Conservation (phyloP, 345 rosid species). For the Geranium rotundifolium region DNA sequence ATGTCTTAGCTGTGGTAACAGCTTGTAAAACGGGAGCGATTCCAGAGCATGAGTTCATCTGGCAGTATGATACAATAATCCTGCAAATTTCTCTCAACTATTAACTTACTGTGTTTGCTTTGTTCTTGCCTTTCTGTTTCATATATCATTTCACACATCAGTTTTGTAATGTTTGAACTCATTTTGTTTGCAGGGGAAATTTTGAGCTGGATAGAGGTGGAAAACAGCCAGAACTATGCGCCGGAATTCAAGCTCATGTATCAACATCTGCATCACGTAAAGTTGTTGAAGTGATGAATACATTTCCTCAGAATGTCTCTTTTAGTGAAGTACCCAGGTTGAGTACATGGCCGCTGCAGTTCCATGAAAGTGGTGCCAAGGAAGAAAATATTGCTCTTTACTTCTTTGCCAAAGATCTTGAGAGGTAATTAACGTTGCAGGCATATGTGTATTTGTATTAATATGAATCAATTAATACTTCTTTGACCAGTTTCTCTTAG, state of each 20-base stretch:
- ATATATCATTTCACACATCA: background rate
- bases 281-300: slow-evolving; percentile 54
- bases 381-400: slow-evolving; percentile 91
- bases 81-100: slow-evolving; percentile 1
- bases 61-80: slow-evolving; percentile 61
- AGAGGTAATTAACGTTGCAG: slow-evolving; percentile 36
- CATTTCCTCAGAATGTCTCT: slow-evolving; percentile 41
- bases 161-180: slow-evolving; percentile 1
- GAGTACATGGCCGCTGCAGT: slow-evolving; percentile 80
- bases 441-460: background rate
- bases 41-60: slow-evolving; percentile 71
- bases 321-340: slow-evolving; percentile 74
- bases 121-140: background rate
- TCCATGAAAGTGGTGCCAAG: slow-evolving; percentile 51
- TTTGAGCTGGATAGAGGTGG: slow-evolving; percentile 55
- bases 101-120: background rate
- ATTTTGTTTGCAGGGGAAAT: slow-evolving; percentile 46
- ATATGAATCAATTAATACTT: background rate
- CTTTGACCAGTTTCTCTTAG: slow-evolving; percentile 4
- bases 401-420: slow-evolving; percentile 86
- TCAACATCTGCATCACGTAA: slow-evolving; percentile 63
- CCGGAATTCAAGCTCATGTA: slow-evolving; percentile 83
- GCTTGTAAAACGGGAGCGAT: slow-evolving; percentile 36
- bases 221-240: slow-evolving; percentile 29
- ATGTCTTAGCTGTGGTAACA: slow-evolving; percentile 21